phyloP scores from a whole-genome alignment of 2,329 filamentous ascomycete genomes.

The Gremmenia infestans region DNA sequence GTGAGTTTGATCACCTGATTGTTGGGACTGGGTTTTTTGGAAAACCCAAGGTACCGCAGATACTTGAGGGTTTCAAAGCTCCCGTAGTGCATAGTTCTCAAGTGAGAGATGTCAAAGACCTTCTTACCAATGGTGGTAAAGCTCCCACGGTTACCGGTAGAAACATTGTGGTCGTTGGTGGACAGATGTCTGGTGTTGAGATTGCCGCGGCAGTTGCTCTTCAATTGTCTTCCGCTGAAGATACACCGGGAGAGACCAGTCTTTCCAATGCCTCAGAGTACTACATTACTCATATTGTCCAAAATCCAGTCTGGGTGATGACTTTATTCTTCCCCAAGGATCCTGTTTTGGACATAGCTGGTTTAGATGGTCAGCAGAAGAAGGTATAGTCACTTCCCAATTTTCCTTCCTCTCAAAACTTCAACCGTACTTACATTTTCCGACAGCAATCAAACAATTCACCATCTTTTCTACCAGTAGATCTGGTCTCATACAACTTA shows the following conservation, averaged over 20 bases:
- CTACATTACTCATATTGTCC: slow-evolving; percentile 62
- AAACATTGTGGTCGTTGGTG: slow-evolving; percentile 70
- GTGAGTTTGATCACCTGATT: slow-evolving; percentile 63
- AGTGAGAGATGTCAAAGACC: slow-evolving; percentile 50
- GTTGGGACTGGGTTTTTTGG: slow-evolving; percentile 76
- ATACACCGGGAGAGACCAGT: slow-evolving; percentile 43
- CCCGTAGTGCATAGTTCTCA: slow-evolving; percentile 64
- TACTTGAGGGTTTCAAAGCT: slow-evolving; percentile 31
- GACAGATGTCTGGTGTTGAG: slow-evolving; percentile 79
- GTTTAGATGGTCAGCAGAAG: slow-evolving; percentile 18
- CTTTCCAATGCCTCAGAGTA: slow-evolving; percentile 45
- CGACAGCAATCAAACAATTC: slow-evolving; percentile 34
- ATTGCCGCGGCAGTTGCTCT: slow-evolving; percentile 67
- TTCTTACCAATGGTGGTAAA: slow-evolving; percentile 38
- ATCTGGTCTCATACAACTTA: slow-evolving; percentile 68
- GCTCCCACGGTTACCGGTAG: slow-evolving; percentile 35
- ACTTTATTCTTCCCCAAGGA: slow-evolving; percentile 43
- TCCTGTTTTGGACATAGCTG: slow-evolving; percentile 15
- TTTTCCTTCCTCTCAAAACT: not conserved
- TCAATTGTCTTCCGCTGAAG: slow-evolving; percentile 59
- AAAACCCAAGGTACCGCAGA: slow-evolving; percentile 47
- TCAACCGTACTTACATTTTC: slow-evolving; percentile 29
- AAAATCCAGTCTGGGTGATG: slow-evolving; percentile 68
- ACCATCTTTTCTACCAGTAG: slow-evolving; percentile 65
- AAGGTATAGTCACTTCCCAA: slow-evolving; percentile 7